Evolutionary conservation across 2,329 filamentous ascomycete genomes (phyloP), one percentile per base, ranked within the genome.

Genomic region (Chalaropsis thielavioides): DNA sequence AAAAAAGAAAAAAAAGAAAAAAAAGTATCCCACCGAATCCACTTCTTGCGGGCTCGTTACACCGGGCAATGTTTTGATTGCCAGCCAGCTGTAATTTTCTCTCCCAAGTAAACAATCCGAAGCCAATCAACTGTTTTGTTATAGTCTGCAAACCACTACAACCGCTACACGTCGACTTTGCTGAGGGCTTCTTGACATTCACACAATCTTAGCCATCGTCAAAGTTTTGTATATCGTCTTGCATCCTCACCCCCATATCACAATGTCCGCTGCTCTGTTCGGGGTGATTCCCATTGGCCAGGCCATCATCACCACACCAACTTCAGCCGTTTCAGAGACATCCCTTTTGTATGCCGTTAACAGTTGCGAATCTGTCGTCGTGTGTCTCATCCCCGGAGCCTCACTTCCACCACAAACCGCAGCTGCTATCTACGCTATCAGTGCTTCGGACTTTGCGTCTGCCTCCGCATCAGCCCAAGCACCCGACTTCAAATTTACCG

Each of bases 361-460:
- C 75, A n/a, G 67, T 70, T 85, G 87, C 17, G 91, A 97, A 73
- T 63, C 61, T 40, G 82, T 97, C 64, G 88, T 91, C 71, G 85
- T 97, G 66, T 95, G 97, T 77, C 80, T 96, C 43, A 83, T 96
- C 0, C 95, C 94, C 0, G 88, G 87, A 54, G 80, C 87, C 10
- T 75, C 81, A 10, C 80, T 99, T 0, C 92, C 92, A 0, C 78
- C 82, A 3, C 82, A 84, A 69, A 88, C 88, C 22, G 92, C 90
- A 4, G 94, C 92, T 15, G 89, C 91, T 59, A 92, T 99, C 68
- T 97, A 96, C 76, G 82, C 95, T 60, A 87, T 79, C 62, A 78
- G 92, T 2, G 67, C 77, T 66, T 49, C 73, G 75, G 64, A 74
- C 69, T 73, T 77, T 61, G 73, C 77, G 40, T 69, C 72, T 5